A percentile compares a stretch with the other conserved stretches of the same genome.
Evolutionary conservation across 352 stramenopile species (phyloP).

Genomic region (Globisporangium okanoganense): DNA sequence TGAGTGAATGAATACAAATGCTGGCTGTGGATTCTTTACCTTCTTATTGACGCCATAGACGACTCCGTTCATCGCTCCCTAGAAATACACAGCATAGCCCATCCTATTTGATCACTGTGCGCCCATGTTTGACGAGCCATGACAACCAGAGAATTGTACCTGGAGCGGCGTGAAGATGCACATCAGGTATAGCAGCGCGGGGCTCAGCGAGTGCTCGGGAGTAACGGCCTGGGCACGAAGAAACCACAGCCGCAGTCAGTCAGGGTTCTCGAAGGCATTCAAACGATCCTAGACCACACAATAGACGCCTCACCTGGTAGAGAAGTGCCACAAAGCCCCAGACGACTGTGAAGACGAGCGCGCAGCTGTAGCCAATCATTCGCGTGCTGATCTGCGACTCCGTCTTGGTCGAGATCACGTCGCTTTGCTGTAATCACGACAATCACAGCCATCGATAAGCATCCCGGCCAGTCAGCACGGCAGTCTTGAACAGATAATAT

Average conservation of each 20-base stretch:
- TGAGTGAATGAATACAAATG: background rate
- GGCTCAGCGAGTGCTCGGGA: slow-evolving; percentile 39
- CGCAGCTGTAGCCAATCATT: slow-evolving; percentile 62
- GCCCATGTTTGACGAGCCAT: background rate
- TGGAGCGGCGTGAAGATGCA: slow-evolving; percentile 71
- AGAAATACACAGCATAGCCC: background rate
- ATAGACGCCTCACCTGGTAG: slow-evolving; percentile 32
- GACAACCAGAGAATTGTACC: slow-evolving; percentile 20
- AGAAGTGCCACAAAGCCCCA: slow-evolving; percentile 39
- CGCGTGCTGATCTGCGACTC: slow-evolving; percentile 65
- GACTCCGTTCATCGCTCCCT: slow-evolving; percentile 58
- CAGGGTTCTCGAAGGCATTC: background rate
- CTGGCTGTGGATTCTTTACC: slow-evolving; percentile 17
- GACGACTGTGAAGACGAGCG: slow-evolving; percentile 48
- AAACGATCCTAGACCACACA: background rate
- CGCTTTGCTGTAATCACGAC: slow-evolving; percentile 22
- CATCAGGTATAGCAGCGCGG: slow-evolving; percentile 53
- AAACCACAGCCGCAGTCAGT: background rate
- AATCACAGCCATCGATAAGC: background rate
- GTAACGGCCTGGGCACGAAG: slow-evolving; percentile 24
- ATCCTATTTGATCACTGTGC: background rate
- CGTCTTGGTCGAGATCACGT: slow-evolving; percentile 57
- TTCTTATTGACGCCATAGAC: slow-evolving; percentile 64
- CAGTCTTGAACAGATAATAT: background rate
- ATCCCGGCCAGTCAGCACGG: background rate